A percentile compares a stretch with the other conserved stretches of the same genome.
These are phyloP conservation scores for Gynochthodes officinalis DNA, from an alignment of 257 asterid species.

Conservation along the genomic window DNA sequence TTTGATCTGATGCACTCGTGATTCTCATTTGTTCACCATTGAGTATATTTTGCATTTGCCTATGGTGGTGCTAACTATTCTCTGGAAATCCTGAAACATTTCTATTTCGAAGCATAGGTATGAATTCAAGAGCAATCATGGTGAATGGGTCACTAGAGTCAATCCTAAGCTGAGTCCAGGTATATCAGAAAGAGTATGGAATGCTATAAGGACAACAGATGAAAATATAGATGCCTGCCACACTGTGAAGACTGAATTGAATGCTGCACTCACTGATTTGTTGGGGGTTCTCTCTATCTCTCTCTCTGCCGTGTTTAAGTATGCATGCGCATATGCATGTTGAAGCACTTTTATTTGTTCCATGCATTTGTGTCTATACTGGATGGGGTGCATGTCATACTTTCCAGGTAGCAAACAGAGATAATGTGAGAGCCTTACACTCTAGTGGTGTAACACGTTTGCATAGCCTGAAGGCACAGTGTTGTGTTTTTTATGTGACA, in stretches of 20 bases:
- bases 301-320: background rate
- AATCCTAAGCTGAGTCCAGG: constrained; percentile 80
- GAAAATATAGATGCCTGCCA: constrained; percentile 47
- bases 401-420: background rate
- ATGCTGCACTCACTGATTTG: constrained; percentile 55
- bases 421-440: background rate
- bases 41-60: background rate
- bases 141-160: constrained; percentile 70
- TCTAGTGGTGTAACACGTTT: background rate
- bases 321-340: background rate
- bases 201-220: constrained; percentile 55
- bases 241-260: constrained; percentile 53
- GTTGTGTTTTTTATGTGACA: background rate
- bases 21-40: background rate
- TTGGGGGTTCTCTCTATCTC: constrained; percentile 42
- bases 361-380: background rate
- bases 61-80: background rate
- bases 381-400: background rate
- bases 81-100: no score
- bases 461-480: background rate
- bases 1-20: background rate
- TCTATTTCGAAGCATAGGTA: constrained; percentile 38
- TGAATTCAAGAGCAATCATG: constrained; percentile 83
- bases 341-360: background rate
- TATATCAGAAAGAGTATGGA: constrained; percentile 69